phyloP scores from a whole-genome alignment of 2,329 filamentous ascomycete genomes.

The Bipolaris bicolor region DNA sequence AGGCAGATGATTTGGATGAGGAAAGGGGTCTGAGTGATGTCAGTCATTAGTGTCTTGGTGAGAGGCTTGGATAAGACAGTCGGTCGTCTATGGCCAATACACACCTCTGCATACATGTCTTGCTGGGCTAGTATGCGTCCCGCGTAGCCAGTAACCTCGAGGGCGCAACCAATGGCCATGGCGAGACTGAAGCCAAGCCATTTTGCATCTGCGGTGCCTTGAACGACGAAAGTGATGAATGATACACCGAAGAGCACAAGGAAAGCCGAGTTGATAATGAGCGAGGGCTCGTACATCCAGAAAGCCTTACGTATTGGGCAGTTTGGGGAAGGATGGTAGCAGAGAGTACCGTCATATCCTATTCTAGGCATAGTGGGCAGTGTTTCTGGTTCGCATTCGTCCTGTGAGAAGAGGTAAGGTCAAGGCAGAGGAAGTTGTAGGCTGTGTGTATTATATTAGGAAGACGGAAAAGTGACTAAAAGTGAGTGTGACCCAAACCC shows the following conservation, averaged over 20 bases:
- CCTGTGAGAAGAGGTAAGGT: neutral
- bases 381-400: neutral
- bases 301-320: constrained; percentile 51
- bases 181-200: constrained; percentile 53
- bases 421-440: neutral
- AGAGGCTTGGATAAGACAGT: neutral
- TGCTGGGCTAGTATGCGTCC: constrained; percentile 64
- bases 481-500: neutral
- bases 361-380: constrained; percentile 1
- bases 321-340: constrained; percentile 44
- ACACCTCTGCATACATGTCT: constrained; percentile 62
- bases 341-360: constrained; percentile 17
- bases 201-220: constrained; percentile 47
- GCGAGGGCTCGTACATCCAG: constrained; percentile 54
- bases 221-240: constrained; percentile 45
- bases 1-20: constrained; percentile 71
- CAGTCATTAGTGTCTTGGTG: constrained; percentile 15
- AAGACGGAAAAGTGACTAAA: neutral
- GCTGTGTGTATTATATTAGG: neutral
- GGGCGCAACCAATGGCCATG: constrained; percentile 63
- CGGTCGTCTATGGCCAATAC: neutral
- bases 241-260: constrained; percentile 53
- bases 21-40: constrained; percentile 57
- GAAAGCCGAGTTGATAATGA: constrained; percentile 52
- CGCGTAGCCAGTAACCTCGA: constrained; percentile 67